phyloP scores from a whole-genome alignment of 306 rosid genomes.

The Albizia julibrissin region DNA sequence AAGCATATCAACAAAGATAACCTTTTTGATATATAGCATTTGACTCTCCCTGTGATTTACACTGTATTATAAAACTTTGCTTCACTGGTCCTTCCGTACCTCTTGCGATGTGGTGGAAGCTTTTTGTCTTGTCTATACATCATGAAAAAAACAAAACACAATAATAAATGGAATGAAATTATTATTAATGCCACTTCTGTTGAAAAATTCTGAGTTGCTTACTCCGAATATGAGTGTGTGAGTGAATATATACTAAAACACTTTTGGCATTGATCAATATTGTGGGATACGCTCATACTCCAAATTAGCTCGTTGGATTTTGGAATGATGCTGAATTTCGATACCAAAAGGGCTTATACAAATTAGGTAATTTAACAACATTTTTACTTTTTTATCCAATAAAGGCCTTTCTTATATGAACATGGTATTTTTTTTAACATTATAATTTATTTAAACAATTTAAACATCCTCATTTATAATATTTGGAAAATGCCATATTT shows the following conservation, averaged over 20 bases:
- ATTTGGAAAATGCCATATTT: neutral
- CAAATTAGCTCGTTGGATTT: neutral
- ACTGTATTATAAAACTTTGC: neutral
- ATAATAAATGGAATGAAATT: neutral
- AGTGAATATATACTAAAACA: too few species aligned
- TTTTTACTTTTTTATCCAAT: too few species aligned
- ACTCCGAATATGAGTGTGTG: neutral
- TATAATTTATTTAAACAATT: too few species aligned
- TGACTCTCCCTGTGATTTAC: neutral
- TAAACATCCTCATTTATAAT: neutral
- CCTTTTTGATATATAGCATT: neutral
- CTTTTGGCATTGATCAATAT: too few species aligned
- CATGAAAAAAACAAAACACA: neutral
- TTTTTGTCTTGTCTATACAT: neutral
- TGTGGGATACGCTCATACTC: neutral
- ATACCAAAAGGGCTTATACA: too few species aligned
- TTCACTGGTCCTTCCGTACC: neutral
- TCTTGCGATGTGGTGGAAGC: neutral
- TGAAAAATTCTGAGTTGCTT: neutral
- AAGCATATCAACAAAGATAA: neutral
- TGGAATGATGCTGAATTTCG: neutral
- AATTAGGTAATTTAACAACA: neutral
- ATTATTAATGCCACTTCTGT: neutral
- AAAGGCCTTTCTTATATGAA: neutral
- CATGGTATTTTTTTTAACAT: too few species aligned